Evolutionary conservation across 2,329 filamentous ascomycete genomes (phyloP).

Genomic region (Fusarium praegraminearum): DNA sequence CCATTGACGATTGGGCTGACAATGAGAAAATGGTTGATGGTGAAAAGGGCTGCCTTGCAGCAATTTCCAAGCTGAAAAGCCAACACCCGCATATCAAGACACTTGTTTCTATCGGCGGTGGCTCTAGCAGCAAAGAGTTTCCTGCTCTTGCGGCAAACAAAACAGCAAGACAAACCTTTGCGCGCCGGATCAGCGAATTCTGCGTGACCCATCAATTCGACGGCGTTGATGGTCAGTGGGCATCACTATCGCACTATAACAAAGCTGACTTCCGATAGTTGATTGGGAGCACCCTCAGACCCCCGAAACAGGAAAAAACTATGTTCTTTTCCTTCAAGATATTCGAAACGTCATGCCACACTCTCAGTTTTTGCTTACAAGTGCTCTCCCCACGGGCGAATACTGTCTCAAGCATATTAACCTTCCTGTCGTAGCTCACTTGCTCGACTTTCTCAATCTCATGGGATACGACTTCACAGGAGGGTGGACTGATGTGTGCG

Average conservation of each 20-base stretch:
- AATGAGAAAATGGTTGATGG: constrained; percentile 70
- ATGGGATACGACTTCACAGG: constrained; percentile 79
- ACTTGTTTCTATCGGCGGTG: constrained; percentile 74
- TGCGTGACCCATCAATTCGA: constrained; percentile 70
- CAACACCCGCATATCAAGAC: constrained; percentile 68
- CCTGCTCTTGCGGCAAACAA: constrained; percentile 65
- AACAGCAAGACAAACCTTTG: constrained; percentile 64
- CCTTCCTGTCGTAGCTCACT: constrained; percentile 60
- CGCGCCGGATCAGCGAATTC: constrained; percentile 63
- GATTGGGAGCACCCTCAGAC: constrained; percentile 76
- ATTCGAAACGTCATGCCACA: constrained; percentile 67
- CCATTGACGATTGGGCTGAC: constrained; percentile 74
- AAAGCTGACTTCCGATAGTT: constrained; percentile 56
- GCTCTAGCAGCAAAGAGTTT: constrained; percentile 71
- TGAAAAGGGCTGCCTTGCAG: constrained; percentile 68
- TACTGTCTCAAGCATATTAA: constrained; percentile 73
- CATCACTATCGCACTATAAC: neutral
- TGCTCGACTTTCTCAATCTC: constrained; percentile 73
- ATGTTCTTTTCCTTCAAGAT: constrained; percentile 66
- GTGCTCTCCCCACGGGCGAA: constrained; percentile 71
- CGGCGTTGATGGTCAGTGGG: constrained; percentile 69
- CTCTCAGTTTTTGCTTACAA: constrained; percentile 68
- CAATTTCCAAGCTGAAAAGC: constrained; percentile 68
- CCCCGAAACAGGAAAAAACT: constrained; percentile 66
- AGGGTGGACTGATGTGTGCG: constrained; percentile 69